Evolutionary conservation across 306 rosid genomes (phyloP).

Genomic region (Trifolium pratense): DNA sequence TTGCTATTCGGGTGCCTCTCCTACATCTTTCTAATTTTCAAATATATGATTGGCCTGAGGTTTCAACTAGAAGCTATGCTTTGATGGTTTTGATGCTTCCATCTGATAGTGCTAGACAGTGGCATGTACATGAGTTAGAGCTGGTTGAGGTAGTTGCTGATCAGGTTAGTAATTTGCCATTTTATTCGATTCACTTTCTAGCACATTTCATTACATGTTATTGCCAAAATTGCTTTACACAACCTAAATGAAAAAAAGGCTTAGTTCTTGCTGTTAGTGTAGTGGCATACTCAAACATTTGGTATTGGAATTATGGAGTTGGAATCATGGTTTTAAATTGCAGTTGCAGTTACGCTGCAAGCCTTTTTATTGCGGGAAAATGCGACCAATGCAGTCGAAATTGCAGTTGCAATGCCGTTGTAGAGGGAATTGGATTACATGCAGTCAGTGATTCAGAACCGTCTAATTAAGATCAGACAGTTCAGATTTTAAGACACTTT

Average conservation of each 20-base stretch:
- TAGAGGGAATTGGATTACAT: too few species aligned
- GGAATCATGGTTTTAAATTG: too few species aligned
- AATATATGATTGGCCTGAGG: conserved; percentile 97
- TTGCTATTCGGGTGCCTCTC: conserved; percentile 95
- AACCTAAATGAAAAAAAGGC: not conserved
- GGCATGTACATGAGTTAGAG: conserved; percentile 93
- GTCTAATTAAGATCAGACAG: too few species aligned
- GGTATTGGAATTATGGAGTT: too few species aligned
- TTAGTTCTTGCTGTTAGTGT: too few species aligned
- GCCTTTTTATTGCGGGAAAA: too few species aligned
- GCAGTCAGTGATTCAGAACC: too few species aligned
- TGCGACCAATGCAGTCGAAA: too few species aligned
- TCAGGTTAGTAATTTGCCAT: conserved; percentile 62
- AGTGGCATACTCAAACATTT: too few species aligned
- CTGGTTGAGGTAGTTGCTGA: conserved; percentile 99
- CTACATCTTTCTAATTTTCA: conserved; percentile 94
- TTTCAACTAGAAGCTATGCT: conserved; percentile 87
- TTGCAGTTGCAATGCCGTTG: too few species aligned
- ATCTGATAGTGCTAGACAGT: conserved; percentile 87
- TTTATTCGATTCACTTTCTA: conserved; percentile 23
- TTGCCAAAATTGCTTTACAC: not conserved
- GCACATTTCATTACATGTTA: not conserved
- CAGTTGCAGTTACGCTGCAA: too few species aligned
- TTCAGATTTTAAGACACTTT: too few species aligned
- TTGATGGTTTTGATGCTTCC: conserved; percentile 99